Evolutionary conservation across 371 early-diverging fungal genomes (phyloP), one percentile per base, ranked within the genome.

Genomic region (Mucor circinelloides): DNA sequence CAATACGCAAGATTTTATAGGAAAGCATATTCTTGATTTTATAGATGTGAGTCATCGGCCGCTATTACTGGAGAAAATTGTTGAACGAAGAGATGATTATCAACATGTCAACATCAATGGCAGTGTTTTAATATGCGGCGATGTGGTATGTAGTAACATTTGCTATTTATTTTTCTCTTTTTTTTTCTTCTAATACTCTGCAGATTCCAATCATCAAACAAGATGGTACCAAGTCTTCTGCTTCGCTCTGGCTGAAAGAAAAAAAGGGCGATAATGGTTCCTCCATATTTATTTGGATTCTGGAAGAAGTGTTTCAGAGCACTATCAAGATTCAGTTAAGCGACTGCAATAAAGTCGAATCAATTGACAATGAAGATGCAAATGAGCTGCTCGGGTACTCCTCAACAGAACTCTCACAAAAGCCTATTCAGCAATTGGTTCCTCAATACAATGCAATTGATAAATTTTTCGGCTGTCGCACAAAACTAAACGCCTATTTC

Each of bases 191-290:
- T 15, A 32, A 52, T 27, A n/a, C 36, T 34, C 34, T 44, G 13
- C 70, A 88, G 90, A 74, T 88, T 27, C 87, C 88, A 2, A 87
- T 90, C 60, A 69, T 85, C 25, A 88, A 88, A 63, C 80, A 80
- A 50, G 84, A 86, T 73, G 77, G 83, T 1, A 71, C 79, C 42
- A 81, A 78, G 23, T 83, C 88, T 5, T 86, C 89, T 31, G 88
- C 86, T 30, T 87, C 87, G 1, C 73, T 90, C 17, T 90, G 91
- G 91, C 77, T 90, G 32, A 90, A 90, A 61, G 86, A 84, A 58
- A 86, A 87, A 59, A 81, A 73, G 36, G 84, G 80, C 50, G 78
- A 84, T 52, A 59, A 70, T 36, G 87, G 85, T 4, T 69, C 79
- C 23, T 71, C 76, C 0, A 77, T 89, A n/a, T 85, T 85, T 58